Base-by-base conservation (phyloP, 2,329 filamentous ascomycete genomes). In the Cordyceps cateniannulata region DNA sequence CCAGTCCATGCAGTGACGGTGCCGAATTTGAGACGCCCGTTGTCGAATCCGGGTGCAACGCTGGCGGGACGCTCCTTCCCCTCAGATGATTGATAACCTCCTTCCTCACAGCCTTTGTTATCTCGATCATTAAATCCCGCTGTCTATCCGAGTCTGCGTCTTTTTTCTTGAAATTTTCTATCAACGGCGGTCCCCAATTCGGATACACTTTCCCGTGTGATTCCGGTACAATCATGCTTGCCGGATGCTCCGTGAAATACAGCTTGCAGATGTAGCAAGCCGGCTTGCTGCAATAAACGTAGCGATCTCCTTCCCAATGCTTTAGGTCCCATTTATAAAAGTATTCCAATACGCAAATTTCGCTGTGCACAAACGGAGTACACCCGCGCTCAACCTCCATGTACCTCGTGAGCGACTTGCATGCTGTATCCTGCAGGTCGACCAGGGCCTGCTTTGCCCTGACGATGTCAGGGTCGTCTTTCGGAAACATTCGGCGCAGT, bases 201-300 rank as follows among this genome's bases (percentile, higher is more conserved):
- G 70, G 53, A 38, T 74, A 79, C 0, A 73, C 63, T 47, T 77
- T 79, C 25, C 73, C 66, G 53, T 79, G 77, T 0, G 71, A 73
- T 16, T 69, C 67, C 0, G 73, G 74, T 24, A 70, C 66, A 0
- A 69, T 68, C 54, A 64, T 69, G 3, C 8, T 63, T 3, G 67
- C 69, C 0, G 75, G 75, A 53, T 81, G 77, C 14, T 75, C 54
- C 9, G 63, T 66, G 27, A 81, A 75, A 62, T 81, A 81, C 2
- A 78, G 68, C 44, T 70, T 69, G 65, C 79, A 84, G 55, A 76
- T 79, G 61, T 78, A 77, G 59, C 80, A 84, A 3, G 81, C 76
- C 0, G 75, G 73, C 66, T 83, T 84, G 65, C 79, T 84, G 62
- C 76, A 80, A 3, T 75, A 79, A 14, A 84, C 75, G 63, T 75